Evolutionary conservation across 768 basidiomycete genomes (phyloP).

Genomic region (Mycena amicta): DNA sequence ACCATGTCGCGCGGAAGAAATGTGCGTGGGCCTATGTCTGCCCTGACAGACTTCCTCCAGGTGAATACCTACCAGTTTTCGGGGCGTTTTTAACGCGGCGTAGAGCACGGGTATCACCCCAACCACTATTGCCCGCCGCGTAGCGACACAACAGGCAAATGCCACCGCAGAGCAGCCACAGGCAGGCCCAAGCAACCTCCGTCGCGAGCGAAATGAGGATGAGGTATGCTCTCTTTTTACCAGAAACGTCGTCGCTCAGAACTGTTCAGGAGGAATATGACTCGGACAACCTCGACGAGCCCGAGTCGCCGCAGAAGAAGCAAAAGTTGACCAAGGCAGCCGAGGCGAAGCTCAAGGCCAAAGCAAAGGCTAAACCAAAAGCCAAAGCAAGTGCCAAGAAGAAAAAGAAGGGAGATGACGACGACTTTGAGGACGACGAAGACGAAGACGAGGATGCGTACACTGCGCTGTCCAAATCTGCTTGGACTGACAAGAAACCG

Average conservation of each 20-base stretch:
- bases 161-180: constrained; percentile 39
- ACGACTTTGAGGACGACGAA: constrained; percentile 59
- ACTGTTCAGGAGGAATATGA: constrained; percentile 47
- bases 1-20: constrained; percentile 51
- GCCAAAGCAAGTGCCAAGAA: constrained; percentile 49
- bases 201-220: constrained; percentile 6
- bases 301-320: constrained; percentile 55
- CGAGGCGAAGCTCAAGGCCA: constrained; percentile 42
- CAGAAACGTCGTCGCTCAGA: background rate
- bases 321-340: constrained; percentile 55
- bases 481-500: constrained; percentile 51
- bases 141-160: constrained; percentile 33
- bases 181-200: constrained; percentile 46
- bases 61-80: constrained; percentile 37
- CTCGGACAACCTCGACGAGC: constrained; percentile 78
- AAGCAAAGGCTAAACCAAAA: constrained; percentile 22
- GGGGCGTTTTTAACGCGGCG: background rate
- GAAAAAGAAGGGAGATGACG: constrained; percentile 47
- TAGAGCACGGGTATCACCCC: constrained; percentile 53
- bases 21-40: constrained; percentile 81
- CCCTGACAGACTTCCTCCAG: constrained; percentile 78
- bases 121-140: constrained; percentile 46
- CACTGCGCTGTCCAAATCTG: constrained; percentile 59
- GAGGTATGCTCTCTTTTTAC: constrained; percentile 1
- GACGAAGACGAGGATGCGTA: constrained; percentile 71